A percentile compares a stretch with the other conserved stretches of the same genome.
These are phyloP conservation scores for Westerdykella ornata DNA, from an alignment of 2,329 filamentous ascomycete genomes.

Conservation along the genomic window DNA sequence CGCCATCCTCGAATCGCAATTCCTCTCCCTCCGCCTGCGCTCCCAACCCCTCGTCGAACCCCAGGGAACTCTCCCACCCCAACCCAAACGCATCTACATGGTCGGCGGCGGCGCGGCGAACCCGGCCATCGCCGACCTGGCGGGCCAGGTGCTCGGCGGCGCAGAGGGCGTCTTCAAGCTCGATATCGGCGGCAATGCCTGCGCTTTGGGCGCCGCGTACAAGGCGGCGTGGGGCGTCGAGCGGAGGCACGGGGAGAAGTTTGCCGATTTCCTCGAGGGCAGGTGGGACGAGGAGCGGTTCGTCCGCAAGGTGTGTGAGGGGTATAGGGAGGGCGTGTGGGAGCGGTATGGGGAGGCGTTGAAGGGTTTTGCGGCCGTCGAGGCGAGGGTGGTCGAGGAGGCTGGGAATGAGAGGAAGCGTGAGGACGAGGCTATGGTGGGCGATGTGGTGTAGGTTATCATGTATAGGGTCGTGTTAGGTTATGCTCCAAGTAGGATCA, in stretches of 20 bases:
- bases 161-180: conserved; percentile 86
- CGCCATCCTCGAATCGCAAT: conserved; percentile 87
- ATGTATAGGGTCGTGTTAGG: too few relatives aligned
- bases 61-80: conserved; percentile 60
- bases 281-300: conserved; percentile 83
- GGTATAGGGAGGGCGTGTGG: conserved; percentile 69
- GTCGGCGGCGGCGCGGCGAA: conserved; percentile 90
- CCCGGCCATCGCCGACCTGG: conserved; percentile 75
- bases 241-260: conserved; percentile 59
- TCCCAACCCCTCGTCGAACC: conserved; percentile 64
- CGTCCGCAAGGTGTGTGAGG: conserved; percentile 73
- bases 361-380: conserved; percentile 69
- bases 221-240: conserved; percentile 93
- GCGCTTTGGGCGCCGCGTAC: conserved; percentile 87
- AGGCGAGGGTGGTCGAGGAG: conserved; percentile 55
- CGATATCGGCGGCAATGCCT: conserved; percentile 91
- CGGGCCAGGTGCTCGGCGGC: conserved; percentile 83
- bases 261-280: conserved; percentile 77
- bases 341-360: conserved; percentile 71
- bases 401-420: conserved; percentile 16
- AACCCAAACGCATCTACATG: conserved; percentile 85
- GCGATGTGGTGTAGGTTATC: conserved; percentile 43
- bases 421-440: conserved; percentile 6
- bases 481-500: too few relatives aligned
- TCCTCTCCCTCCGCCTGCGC: conserved; percentile 82